Evolutionary conservation across 768 basidiomycete species (phyloP), one percentile per base, ranked within the genome.

Genomic region (Paxillus rubicundulus): DNA sequence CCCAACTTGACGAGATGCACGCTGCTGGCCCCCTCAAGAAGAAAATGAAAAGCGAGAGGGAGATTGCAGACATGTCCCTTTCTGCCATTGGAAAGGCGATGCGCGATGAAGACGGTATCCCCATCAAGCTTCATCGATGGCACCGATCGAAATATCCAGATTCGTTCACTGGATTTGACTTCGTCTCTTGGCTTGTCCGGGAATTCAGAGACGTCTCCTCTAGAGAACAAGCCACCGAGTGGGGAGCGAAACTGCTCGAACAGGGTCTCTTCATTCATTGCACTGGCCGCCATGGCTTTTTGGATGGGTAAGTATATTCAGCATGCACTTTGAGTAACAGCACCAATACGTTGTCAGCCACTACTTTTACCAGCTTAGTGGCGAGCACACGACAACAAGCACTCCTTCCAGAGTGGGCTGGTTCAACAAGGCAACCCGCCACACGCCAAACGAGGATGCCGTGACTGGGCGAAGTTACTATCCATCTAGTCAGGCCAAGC

Each of bases 151-250:
- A 77, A 34, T 91, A 92, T 62, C 79, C 82, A 3, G 87, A 93
- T 56, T 85, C 88, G 5, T 98, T 98, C 67, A 91, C 85, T 9
- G 95, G 95, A 1, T 85, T 82, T 56, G 91, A 93, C 38, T 84
- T 98, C 59, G 89, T 94, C 20, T 87, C 86, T 1, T 98, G 95
- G 95, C 73, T 97, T 17, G 82, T 90, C n/a, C 81, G 89, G 30
- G 89, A 94, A 68, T 98, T 94, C 63, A 81, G 85, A 28, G 95
- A 98, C 64, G 83, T 97, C 7, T 85, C 87, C 1, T 89, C 87
- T 14, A 76, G 91, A 47, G 82, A 86, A 24, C 88, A 93, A 59
- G 96, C 81, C 0, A 72, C 80, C 16, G 89, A 93, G 55, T 87
- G 84, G 82, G 96, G 91, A 5, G 71, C 77, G 28, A 86, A 79